Evolutionary conservation across 257 asterid species (phyloP), one percentile per base, ranked within the genome.

Genomic region (Leptodermis oblonga): DNA sequence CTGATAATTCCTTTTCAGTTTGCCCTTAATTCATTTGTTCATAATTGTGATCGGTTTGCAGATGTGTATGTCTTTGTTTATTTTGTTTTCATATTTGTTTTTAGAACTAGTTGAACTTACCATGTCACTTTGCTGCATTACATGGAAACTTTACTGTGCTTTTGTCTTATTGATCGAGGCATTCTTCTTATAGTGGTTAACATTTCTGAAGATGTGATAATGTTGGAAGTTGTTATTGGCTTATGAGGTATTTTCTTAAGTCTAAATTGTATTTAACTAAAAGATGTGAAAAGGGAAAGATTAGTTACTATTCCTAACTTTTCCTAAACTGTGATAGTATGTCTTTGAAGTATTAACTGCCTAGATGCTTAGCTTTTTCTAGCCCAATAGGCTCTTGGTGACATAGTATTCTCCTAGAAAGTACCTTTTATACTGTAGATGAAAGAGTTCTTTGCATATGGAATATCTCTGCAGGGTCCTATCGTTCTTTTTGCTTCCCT

Each of bases 391-490:
- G 70, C 25, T 72, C 48, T 65, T 15, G 63, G 42, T 12, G 48
- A 28, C 39, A 12, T 33, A 46, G 26, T 72, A 20, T 62, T 72
- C 46, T 30, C 26, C 7, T 43, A 4, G 22, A 23, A n/a, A 11
- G 1, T 12, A 6, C n/a, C 42, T 43, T 25, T 37, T 72, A 31
- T 23, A 37, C 15, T 18, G 30, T 53, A n/a, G 66, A 64, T 42
- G 13, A 39, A 62, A 43, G 26, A 25, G 37, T 26, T 30, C 39
- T 53, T 59, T 46, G 46, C 52, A 65, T 43, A 59, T 55, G 61
- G 70, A 68, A 11, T 79, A 26, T 70, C 51, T 76, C 74, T 79
- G 71, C 66, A 69, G 68, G 73, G 70, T 73, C 62, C 63, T 65
- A 12, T 66, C 17, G 22, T 7, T 22, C 55, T 60, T 31, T 37